Conservation (phyloP, 208 protist genomes). For the Crithidia expoeki region DNA sequence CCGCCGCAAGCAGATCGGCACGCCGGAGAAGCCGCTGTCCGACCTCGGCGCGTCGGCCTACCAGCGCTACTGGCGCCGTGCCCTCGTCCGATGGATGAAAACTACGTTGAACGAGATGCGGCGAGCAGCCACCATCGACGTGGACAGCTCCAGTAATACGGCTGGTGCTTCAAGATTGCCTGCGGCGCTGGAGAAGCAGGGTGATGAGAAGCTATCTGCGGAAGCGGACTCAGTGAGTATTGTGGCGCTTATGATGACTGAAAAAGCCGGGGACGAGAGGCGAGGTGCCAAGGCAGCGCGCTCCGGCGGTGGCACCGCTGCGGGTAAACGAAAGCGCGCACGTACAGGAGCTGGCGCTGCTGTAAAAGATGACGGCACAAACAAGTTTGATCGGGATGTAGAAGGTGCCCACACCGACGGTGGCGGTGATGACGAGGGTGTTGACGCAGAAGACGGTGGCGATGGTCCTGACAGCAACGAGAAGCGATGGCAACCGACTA, state of each 20-base stretch:
- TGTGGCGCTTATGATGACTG: background rate
- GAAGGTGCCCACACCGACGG: background rate
- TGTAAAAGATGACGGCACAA: too few relatives aligned
- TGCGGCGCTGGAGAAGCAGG: background rate
- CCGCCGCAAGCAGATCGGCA: slow-evolving; percentile 94
- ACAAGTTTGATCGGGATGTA: too few relatives aligned
- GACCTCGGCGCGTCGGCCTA: slow-evolving; percentile 96
- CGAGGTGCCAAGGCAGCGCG: too few relatives aligned
- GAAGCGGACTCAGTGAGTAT: background rate
- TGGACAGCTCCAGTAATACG: background rate
- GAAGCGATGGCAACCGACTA: too few relatives aligned
- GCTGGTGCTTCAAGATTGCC: background rate
- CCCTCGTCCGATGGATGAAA: slow-evolving; percentile 70
- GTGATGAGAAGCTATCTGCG: background rate
- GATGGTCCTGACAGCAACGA: background rate
- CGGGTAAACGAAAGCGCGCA: slow-evolving; percentile 10
- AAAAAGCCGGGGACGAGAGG: background rate
- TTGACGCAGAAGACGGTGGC: background rate
- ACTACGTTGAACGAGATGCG: slow-evolving; percentile 29
- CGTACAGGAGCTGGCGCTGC: background rate
- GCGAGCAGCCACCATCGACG: slow-evolving; percentile 14
- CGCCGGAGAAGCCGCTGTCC: slow-evolving; percentile 98
- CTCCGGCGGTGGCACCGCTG: background rate
- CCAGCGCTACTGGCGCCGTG: slow-evolving; percentile 88
- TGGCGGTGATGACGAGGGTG: background rate